phyloP scores from a whole-genome alignment of 1,139 yeast species.

The Protomyces inouyei region DNA sequence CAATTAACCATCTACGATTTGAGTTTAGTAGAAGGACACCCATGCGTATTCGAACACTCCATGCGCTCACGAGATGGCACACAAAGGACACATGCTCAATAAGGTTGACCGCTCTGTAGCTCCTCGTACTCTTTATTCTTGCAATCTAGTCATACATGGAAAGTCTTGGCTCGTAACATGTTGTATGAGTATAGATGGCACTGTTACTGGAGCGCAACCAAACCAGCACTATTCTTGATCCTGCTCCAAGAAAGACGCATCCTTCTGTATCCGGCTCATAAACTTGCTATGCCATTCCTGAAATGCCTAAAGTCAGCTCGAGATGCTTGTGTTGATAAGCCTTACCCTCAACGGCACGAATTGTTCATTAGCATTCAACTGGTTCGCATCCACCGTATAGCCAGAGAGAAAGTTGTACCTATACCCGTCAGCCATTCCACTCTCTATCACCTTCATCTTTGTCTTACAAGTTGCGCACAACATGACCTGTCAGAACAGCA shows the following conservation, averaged over 20 bases:
- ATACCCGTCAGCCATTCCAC: background rate
- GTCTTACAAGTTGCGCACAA: constrained; percentile 16
- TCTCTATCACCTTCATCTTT: background rate
- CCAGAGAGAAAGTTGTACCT: constrained; percentile 24
- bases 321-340: constrained; percentile 54
- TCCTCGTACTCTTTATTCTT: too few species aligned
- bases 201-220: too few species aligned
- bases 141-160: too few species aligned
- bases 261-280: constrained; percentile 63
- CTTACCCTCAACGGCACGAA: constrained; percentile 20
- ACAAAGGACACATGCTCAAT: background rate
- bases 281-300: constrained; percentile 95
- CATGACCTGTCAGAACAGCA: constrained; percentile 8
- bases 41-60: too few species aligned
- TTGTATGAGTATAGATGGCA: too few species aligned
- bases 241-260: constrained; percentile 70
- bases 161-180: too few species aligned
- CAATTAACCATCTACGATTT: too few species aligned
- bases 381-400: constrained; percentile 6
- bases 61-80: background rate
- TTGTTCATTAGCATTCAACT: constrained; percentile 12
- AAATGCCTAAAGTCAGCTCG: constrained; percentile 48
- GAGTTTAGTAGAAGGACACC: too few species aligned
- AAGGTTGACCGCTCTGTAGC: too few species aligned
- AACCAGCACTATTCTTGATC: constrained; percentile 15